A percentile compares a stretch with the other conserved stretches of the same genome.
Evolutionary conservation across 2,329 filamentous ascomycete genomes (phyloP).

Genomic region (Calonectria pteridis): DNA sequence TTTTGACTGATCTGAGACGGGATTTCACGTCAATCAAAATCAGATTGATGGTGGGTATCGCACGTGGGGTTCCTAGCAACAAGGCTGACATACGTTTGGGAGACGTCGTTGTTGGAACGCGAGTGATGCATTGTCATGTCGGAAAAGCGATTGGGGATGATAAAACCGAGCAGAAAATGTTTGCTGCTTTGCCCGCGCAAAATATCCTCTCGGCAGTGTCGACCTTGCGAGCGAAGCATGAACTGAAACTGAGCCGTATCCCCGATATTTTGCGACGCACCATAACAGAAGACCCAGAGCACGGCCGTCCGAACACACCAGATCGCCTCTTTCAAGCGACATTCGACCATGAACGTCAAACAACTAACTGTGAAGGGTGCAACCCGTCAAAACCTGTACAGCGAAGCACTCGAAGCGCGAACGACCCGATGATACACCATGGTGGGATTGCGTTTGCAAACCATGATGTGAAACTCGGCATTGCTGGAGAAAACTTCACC

Average conservation of each 20-base stretch:
- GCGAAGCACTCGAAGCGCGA: neutral
- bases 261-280: neutral
- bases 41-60: slow-evolving; percentile 42
- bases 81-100: slow-evolving; percentile 41
- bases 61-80: slow-evolving; percentile 28
- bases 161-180: neutral
- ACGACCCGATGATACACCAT: slow-evolving; percentile 25
- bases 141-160: slow-evolving; percentile 30
- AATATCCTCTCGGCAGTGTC: neutral
- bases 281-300: neutral
- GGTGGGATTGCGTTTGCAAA: slow-evolving; percentile 46
- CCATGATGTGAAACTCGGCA: slow-evolving; percentile 49
- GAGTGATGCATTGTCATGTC: slow-evolving; percentile 44
- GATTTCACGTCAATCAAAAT: slow-evolving; percentile 55
- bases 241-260: neutral
- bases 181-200: neutral
- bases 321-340: slow-evolving; percentile 21
- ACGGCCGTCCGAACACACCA: neutral
- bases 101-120: slow-evolving; percentile 42
- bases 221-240: slow-evolving; percentile 17
- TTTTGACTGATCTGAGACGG: slow-evolving; percentile 30
- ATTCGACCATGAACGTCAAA: neutral
- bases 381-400: neutral
- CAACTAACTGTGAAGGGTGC: neutral
- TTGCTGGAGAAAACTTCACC: slow-evolving; percentile 45